Evolutionary conservation across 2,329 filamentous ascomycete genomes (phyloP), one percentile per base, ranked within the genome.

Genomic region (Dothiorella sarmentorum): DNA sequence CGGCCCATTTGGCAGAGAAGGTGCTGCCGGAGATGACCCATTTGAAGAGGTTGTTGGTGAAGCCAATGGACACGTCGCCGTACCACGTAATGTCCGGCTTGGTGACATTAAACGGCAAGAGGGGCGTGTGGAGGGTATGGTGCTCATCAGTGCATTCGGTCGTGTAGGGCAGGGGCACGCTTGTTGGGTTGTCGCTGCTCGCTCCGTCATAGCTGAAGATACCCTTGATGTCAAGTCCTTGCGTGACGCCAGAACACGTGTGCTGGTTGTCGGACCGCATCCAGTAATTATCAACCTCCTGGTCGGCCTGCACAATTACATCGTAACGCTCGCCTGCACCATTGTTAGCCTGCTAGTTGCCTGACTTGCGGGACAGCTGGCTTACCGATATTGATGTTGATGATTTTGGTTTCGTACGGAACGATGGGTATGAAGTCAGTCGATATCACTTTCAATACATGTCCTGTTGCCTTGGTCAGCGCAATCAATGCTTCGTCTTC

Each of bases 361-460:
- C 68, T 62, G 73, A 68, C 60, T 68, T 69, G 33, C 74, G 17
- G 7, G 59, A 27, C 72, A 65, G 38, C 69, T 62, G 4, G 71
- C 75, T 49, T 67, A 59, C 58, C 58, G 58, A 73, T 68, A 44
- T 67, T 66, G 22, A 77, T 67, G 24, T 63, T 62, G 11, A 78
- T 58, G 4, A 68, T 71, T 7, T 68, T 63, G 1, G 75, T 71
- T 40, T 62, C 65, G 61, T 75, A 76, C 2, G 74, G 76, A 35
- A 71, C 68, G 52, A 79, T 72, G 1, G 77, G 76, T 4, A 74
- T 69, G 43, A 78, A 75, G 59, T 79, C 77, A 2, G 71, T 68
- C 3, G 73, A 69, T 43, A 80, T 72, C 33, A 80, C 76, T 4
- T 71, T 73, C 53, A 80, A 72, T 7, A 65, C 64, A 59, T 80